phyloP scores from a whole-genome alignment of 2,329 filamentous ascomycete species.

The Pseudocercospora musae region DNA sequence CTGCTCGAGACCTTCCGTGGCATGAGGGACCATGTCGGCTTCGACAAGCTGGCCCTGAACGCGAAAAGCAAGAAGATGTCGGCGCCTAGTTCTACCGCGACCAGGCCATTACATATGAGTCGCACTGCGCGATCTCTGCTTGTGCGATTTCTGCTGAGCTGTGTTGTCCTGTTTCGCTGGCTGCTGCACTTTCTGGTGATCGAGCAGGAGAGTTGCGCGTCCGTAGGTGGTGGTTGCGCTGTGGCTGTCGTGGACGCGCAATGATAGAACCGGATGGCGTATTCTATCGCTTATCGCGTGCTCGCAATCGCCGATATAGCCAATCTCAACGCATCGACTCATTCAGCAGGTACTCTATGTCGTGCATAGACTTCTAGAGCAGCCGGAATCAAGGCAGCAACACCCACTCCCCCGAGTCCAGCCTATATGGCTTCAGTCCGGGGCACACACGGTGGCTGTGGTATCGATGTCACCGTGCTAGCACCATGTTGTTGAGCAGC shows the following conservation, averaged over 20 bases:
- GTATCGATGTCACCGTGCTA: background rate
- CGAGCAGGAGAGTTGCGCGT: background rate
- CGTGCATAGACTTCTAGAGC: background rate
- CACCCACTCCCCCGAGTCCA: no score
- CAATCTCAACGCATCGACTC: background rate
- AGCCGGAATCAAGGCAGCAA: background rate
- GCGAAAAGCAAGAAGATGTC: background rate
- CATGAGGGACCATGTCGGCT: conserved; percentile 27
- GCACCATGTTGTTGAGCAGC: conserved; percentile 4
- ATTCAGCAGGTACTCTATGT: no score
- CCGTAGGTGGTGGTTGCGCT: background rate
- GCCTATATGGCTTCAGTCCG: background rate
- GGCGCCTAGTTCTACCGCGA: conserved; percentile 1
- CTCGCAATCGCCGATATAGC: background rate
- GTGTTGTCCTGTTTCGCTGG: background rate
- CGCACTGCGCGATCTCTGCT: background rate
- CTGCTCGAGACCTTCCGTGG: conserved; percentile 22
- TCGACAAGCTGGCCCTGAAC: background rate
- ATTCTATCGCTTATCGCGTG: background rate
- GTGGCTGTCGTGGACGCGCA: background rate
- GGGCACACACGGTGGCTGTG: background rate
- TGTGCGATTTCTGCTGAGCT: background rate
- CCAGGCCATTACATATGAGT: conserved; percentile 7
- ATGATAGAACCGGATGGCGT: background rate
- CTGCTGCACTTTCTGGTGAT: background rate